phyloP scores from a whole-genome alignment of 2,329 filamentous ascomycete genomes.

The Penicillium sp. region DNA sequence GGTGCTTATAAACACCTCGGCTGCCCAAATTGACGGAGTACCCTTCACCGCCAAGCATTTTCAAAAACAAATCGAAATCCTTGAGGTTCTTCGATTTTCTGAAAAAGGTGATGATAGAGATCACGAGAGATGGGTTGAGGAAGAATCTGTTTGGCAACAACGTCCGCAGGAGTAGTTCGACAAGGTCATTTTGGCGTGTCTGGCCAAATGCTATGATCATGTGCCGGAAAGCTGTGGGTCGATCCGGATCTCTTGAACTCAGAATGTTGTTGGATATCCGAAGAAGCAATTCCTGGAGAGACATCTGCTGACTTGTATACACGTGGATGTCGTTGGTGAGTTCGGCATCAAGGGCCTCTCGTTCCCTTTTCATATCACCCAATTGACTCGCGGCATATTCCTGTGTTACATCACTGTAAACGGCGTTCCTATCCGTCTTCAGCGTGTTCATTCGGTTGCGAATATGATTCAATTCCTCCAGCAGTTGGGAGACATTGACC shows the following conservation, averaged over 20 bases:
- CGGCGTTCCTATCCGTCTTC: slow-evolving; percentile 25
- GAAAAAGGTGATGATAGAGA: slow-evolving; percentile 39
- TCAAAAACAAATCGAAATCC: slow-evolving; percentile 42
- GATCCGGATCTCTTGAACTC: slow-evolving; percentile 38
- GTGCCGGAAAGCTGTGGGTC: slow-evolving; percentile 32
- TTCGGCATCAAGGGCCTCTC: slow-evolving; percentile 28
- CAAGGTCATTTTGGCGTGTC: slow-evolving; percentile 41
- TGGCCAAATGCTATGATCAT: slow-evolving; percentile 42
- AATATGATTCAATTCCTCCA: slow-evolving; percentile 35
- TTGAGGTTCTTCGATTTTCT: slow-evolving; percentile 43
- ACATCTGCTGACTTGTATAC: slow-evolving; percentile 32
- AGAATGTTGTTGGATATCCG: slow-evolving; percentile 38
- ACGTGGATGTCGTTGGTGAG: slow-evolving; percentile 30
- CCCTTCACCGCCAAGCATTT: slow-evolving; percentile 36
- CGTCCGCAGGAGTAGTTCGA: slow-evolving; percentile 39
- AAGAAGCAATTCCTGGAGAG: slow-evolving; percentile 38
- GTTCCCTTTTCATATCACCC: slow-evolving; percentile 18
- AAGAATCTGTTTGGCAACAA: slow-evolving; percentile 40
- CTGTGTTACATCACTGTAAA: slow-evolving; percentile 34
- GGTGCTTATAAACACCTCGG: slow-evolving; percentile 26
- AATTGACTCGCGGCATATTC: slow-evolving; percentile 25
- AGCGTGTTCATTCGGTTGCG: slow-evolving; percentile 34
- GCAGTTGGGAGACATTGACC: slow-evolving; percentile 32
- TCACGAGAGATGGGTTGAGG: slow-evolving; percentile 37
- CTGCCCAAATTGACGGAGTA: slow-evolving; percentile 37